These are phyloP conservation scores for Monosporozyma unispora DNA, from an alignment of 805 yeast genomes.

Conservation along the genomic window DNA sequence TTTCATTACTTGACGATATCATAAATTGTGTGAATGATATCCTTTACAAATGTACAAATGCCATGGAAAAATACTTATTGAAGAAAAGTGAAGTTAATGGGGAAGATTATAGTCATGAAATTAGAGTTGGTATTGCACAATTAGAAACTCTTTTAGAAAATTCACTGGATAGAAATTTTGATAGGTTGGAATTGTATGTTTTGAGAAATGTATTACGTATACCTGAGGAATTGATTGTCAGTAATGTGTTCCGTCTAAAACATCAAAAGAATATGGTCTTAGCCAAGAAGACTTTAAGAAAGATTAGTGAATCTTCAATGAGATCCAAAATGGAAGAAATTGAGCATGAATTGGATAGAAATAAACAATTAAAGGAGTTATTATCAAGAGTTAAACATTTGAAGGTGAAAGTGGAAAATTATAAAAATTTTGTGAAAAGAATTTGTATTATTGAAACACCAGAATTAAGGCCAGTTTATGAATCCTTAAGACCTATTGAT, in stretches of 20 bases:
- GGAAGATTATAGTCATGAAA: constrained; percentile 38
- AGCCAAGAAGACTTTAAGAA: constrained; percentile 9
- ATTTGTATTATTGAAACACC: constrained; percentile 4
- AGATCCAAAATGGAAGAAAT: constrained; percentile 16
- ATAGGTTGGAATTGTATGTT: constrained; percentile 74
- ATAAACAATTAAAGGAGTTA: constrained; percentile 13
- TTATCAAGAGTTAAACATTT: constrained; percentile 10
- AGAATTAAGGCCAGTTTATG: constrained; percentile 9
- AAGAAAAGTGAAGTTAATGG: constrained; percentile 17
- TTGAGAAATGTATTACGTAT: constrained; percentile 66
- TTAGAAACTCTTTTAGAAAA: constrained; percentile 68
- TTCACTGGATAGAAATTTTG: constrained; percentile 73
- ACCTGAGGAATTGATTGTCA: constrained; percentile 54
- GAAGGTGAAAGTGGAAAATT: constrained; percentile 18
- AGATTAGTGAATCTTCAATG: constrained; percentile 9
- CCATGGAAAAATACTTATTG: constrained; percentile 57
- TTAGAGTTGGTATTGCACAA: constrained; percentile 70
- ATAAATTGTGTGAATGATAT: constrained; percentile 81
- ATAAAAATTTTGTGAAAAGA: constrained; percentile 10
- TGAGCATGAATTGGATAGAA: constrained; percentile 14
- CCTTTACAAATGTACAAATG: constrained; percentile 72
- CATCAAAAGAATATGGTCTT: constrained; percentile 53
- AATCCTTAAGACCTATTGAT: constrained; percentile 23
- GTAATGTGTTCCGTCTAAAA: constrained; percentile 57
- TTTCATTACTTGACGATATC: constrained; percentile 74